Conservation (phyloP, 2,329 filamentous ascomycete species). For the Sporothrix humicola region DNA sequence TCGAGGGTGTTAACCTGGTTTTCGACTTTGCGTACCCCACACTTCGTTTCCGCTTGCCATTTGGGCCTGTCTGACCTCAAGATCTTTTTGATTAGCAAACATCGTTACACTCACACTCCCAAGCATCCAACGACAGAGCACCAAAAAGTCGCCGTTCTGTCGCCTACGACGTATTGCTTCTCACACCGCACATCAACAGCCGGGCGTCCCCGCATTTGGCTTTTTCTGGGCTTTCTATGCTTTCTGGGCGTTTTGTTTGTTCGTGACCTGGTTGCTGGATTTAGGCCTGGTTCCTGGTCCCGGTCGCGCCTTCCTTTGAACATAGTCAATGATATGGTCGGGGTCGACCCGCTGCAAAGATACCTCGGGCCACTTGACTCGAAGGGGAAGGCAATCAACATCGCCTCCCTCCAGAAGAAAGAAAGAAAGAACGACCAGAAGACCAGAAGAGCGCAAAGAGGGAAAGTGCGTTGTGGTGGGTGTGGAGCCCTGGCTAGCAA, state of each 20-base stretch:
- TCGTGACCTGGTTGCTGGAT: too few species aligned
- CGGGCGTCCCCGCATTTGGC: conserved; percentile 22
- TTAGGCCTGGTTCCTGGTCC: too few species aligned
- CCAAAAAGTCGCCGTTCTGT: neutral
- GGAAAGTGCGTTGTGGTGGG: conserved; percentile 4
- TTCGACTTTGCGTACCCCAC: neutral
- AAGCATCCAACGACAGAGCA: too few species aligned
- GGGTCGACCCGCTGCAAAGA: neutral
- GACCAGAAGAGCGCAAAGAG: neutral
- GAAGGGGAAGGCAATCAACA: conserved; percentile 30
- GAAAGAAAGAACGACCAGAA: neutral
- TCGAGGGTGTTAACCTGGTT: neutral
- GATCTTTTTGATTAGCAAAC: neutral
- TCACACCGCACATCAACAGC: neutral
- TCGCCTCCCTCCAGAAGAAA: conserved; percentile 2
- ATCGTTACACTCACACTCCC: conserved; percentile 8
- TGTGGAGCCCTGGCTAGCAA: conserved; percentile 2
- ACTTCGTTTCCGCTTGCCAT: neutral
- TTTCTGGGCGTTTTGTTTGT: neutral
- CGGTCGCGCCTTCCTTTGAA: conserved; percentile 8
- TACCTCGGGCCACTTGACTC: conserved; percentile 7
- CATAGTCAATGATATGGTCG: too few species aligned
- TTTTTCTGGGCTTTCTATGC: conserved; percentile 4
- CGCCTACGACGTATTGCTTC: conserved; percentile 1
- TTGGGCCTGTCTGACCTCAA: neutral